These are phyloP conservation scores for Aspergillus neoniger DNA, from an alignment of 2,329 filamentous ascomycete species.

Conservation along the genomic window DNA sequence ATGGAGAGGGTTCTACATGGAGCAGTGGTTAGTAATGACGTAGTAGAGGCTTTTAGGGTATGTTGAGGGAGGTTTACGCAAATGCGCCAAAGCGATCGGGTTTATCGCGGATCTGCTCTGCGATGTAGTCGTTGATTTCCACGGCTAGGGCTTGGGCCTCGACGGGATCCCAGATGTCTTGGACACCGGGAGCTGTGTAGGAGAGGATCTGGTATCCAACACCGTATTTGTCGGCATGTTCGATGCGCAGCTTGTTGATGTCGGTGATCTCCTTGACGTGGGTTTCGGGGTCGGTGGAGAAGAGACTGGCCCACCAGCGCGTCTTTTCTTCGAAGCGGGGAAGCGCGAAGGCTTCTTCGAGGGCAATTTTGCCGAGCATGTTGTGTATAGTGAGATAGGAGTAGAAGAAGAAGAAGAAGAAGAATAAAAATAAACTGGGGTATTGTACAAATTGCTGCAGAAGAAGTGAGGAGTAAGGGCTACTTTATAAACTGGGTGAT, in stretches of 20 bases:
- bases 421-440: background rate
- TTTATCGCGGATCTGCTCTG: conserved; percentile 44
- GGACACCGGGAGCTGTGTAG: conserved; percentile 52
- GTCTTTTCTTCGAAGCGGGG: conserved; percentile 61
- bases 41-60: no score
- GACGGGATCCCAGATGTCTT: conserved; percentile 49
- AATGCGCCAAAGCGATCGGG: conserved; percentile 50
- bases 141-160: conserved; percentile 48
- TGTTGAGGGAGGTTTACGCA: conserved; percentile 30
- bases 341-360: conserved; percentile 64
- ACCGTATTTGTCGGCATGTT: conserved; percentile 48
- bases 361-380: conserved; percentile 63
- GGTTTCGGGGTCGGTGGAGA: conserved; percentile 60
- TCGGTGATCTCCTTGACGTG: conserved; percentile 60
- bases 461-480: background rate
- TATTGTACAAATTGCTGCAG: no score
- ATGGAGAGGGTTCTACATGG: conserved; percentile 35
- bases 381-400: background rate
- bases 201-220: conserved; percentile 53
- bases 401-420: no score
- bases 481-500: background rate
- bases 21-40: no score
- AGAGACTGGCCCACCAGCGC: conserved; percentile 63
- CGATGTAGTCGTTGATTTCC: conserved; percentile 52
- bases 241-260: conserved; percentile 45